Percentiles rank a stretch among this genome's conserved stretches.
phyloP scores from a whole-genome alignment of 305 asterid species.

The Stenogyne calaminthoides region DNA sequence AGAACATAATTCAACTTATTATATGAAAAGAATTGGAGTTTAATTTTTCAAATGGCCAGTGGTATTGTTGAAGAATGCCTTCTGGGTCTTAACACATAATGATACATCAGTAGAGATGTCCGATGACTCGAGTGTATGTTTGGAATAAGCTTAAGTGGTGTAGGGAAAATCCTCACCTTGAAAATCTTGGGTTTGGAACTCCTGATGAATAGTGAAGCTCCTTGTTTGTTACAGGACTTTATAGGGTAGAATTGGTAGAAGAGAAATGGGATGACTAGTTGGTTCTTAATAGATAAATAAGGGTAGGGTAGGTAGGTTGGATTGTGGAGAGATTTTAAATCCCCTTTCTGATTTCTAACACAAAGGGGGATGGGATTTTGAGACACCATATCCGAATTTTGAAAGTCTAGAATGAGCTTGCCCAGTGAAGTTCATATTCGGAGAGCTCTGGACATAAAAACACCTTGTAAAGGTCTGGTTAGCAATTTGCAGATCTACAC shows the following conservation, averaged over 20 bases:
- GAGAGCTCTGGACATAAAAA: constrained; percentile 4
- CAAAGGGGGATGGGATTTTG: neutral
- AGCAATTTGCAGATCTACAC: constrained; percentile 21
- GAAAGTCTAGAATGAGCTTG: neutral
- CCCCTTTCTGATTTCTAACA: neutral
- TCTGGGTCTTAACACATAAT: neutral
- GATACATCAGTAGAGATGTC: neutral
- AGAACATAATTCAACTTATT: neutral
- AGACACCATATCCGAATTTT: neutral
- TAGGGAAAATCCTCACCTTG: neutral
- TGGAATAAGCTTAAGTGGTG: neutral
- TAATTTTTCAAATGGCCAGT: neutral
- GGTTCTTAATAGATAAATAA: neutral
- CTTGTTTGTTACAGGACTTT: neutral
- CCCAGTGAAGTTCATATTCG: neutral
- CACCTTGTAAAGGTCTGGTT: neutral
- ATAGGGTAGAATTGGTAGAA: neutral
- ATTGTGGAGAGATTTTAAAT: neutral
- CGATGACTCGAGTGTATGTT: neutral
- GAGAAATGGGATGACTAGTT: neutral
- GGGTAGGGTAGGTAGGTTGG: constrained; percentile 1
- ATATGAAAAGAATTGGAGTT: neutral
- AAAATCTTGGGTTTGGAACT: neutral
- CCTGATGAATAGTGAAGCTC: neutral
- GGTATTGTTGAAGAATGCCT: neutral